Evolutionary conservation across 2,329 filamentous ascomycete genomes (phyloP).

Genomic region (Apiospora aurea): DNA sequence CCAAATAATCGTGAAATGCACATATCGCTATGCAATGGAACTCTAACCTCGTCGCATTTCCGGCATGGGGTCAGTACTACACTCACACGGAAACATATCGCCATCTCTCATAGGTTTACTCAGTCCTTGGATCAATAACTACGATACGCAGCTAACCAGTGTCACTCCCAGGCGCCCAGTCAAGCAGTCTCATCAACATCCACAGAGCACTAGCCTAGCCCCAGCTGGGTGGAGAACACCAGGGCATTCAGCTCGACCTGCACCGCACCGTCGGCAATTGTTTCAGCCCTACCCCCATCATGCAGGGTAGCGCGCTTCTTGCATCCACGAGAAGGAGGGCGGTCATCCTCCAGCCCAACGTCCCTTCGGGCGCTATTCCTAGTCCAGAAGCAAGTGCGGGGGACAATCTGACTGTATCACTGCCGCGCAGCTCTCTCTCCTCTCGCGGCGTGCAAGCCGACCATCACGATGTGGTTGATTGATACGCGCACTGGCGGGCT

Average conservation of each 20-base stretch:
- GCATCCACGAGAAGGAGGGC: neutral
- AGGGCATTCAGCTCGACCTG: conserved; percentile 1
- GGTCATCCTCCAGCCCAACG: neutral
- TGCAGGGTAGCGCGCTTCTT: neutral
- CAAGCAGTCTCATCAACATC: neutral
- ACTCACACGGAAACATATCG: too few species aligned
- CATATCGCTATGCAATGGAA: too few species aligned
- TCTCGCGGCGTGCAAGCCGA: neutral
- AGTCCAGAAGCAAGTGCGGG: neutral
- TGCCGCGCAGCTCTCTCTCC: neutral
- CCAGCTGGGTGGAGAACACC: neutral
- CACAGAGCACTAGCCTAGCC: neutral
- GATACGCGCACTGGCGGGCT: neutral
- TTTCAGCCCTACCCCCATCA: neutral
- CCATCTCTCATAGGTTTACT: too few species aligned
- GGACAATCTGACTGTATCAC: neutral
- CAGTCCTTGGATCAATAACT: too few species aligned
- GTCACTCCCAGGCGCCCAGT: too few species aligned
- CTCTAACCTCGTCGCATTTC: too few species aligned
- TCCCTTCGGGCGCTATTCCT: neutral
- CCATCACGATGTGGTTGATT: conserved; percentile 1
- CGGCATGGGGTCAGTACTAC: too few species aligned
- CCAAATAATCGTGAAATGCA: too few species aligned
- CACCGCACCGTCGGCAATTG: neutral
- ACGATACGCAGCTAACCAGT: too few species aligned